phyloP scores from a whole-genome alignment of 2,329 filamentous ascomycete species.

The Salinomyces thailandicus region DNA sequence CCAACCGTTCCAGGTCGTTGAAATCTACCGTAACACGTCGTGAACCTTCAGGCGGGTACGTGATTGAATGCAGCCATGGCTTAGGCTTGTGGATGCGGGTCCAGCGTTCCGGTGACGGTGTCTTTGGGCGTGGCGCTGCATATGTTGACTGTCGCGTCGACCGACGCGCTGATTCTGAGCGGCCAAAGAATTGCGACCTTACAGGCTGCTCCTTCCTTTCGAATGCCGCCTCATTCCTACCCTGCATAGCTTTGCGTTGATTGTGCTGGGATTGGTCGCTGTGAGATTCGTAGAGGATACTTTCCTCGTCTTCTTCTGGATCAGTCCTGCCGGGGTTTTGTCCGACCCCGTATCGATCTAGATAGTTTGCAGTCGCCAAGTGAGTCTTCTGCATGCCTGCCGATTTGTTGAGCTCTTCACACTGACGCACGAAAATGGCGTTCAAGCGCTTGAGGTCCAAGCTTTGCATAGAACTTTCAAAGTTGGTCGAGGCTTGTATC shows the following conservation, averaged over 20 bases:
- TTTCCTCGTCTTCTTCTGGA: background rate
- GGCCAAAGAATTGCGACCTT: background rate
- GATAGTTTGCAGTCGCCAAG: no score
- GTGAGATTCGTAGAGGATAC: background rate
- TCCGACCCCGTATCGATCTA: background rate
- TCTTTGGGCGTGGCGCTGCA: background rate
- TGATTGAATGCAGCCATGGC: slow-evolving; percentile 39
- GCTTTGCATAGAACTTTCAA: no score
- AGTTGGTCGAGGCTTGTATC: no score
- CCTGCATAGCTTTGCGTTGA: background rate
- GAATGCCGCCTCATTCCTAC: background rate
- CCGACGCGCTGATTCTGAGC: background rate
- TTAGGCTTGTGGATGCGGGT: slow-evolving; percentile 12
- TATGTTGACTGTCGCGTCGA: background rate
- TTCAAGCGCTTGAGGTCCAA: no score
- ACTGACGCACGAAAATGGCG: no score
- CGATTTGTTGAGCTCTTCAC: no score
- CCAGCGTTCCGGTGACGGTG: slow-evolving; percentile 9
- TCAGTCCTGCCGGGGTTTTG: background rate
- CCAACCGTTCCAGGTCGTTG: slow-evolving; percentile 63
- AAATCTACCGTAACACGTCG: slow-evolving; percentile 57
- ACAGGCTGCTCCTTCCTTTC: background rate
- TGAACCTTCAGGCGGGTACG: slow-evolving; percentile 49
- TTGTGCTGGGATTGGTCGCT: background rate
- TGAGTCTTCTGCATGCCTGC: no score